Conservation (phyloP, 1,139 yeast genomes). For the Kodamaea sp. region DNA sequence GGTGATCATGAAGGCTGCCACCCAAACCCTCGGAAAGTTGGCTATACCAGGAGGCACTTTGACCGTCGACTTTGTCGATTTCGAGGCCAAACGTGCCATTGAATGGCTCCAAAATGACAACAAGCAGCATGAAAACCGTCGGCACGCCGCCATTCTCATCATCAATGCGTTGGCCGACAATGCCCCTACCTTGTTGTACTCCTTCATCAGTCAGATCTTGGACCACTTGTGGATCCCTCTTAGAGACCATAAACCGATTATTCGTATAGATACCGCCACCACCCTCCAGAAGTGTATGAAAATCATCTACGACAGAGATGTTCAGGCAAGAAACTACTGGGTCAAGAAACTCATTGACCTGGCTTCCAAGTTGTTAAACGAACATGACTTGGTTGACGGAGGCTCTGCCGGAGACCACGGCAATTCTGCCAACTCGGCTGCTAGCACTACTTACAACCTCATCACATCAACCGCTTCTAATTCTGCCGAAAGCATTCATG, state of each 20-base stretch:
- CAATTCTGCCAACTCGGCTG: conserved; percentile 12
- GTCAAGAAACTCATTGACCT: conserved; percentile 68
- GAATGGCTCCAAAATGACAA: conserved; percentile 87
- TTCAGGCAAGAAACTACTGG: conserved; percentile 72
- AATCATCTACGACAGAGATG: conserved; percentile 78
- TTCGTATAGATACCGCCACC: conserved; percentile 82
- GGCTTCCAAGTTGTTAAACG: conserved; percentile 42
- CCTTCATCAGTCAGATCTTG: conserved; percentile 75
- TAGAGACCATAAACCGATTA: conserved; percentile 71
- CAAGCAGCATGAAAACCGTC: conserved; percentile 72
- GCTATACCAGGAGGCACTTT: conserved; percentile 88
- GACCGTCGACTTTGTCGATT: conserved; percentile 90
- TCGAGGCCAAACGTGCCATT: conserved; percentile 83
- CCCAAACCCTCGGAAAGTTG: conserved; percentile 80
- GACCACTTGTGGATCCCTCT: conserved; percentile 88
- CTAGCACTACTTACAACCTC: conserved; percentile 25
- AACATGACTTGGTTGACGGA: conserved; percentile 14
- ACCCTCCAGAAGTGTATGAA: conserved; percentile 77
- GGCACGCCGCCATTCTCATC: conserved; percentile 89
- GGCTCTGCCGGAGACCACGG: conserved; percentile 4
- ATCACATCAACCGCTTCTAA: conserved; percentile 29
- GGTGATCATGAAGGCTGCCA: conserved; percentile 84
- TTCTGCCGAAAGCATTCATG: conserved; percentile 76
- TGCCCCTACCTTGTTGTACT: conserved; percentile 81
- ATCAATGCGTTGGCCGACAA: conserved; percentile 82